Evolutionary conservation across 306 rosid species (phyloP).

Genomic region (Cicer cuneatum): DNA sequence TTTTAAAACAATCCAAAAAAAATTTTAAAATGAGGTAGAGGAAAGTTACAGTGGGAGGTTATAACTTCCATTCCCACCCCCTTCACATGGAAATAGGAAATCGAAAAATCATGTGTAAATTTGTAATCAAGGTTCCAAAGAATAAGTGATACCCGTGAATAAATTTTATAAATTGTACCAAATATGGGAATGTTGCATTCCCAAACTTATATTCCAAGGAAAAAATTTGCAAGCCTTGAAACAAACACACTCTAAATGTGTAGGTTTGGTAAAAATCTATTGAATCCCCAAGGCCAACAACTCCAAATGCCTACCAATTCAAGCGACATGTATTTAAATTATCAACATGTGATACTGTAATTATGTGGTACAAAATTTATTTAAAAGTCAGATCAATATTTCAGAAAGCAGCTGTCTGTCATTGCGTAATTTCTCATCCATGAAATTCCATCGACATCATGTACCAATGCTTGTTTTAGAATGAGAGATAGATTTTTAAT

Average conservation of each 20-base stretch:
- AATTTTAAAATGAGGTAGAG: too few relatives aligned
- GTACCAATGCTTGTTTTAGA: neutral
- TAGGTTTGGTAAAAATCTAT: constrained; percentile 1
- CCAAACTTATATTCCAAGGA: neutral
- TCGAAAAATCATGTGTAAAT: neutral
- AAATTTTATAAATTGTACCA: neutral
- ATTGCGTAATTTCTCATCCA: constrained; percentile 22
- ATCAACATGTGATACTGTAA: constrained; percentile 15
- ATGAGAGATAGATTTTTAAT: neutral
- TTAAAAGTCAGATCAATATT: constrained; percentile 12
- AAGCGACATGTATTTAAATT: constrained; percentile 5
- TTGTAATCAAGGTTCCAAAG: neutral
- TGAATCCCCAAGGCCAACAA: constrained; percentile 6
- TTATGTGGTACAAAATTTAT: constrained; percentile 5
- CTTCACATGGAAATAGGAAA: neutral
- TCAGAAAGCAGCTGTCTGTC: constrained; percentile 22
- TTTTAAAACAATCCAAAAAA: too few relatives aligned
- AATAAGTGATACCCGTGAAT: neutral
- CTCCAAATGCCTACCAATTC: constrained; percentile 16
- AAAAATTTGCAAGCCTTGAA: neutral
- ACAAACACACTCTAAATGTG: neutral
- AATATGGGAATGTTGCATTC: neutral
- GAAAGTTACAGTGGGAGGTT: neutral
- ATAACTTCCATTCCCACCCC: neutral
- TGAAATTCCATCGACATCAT: constrained; percentile 15